These are phyloP conservation scores for Ceratocystis cacaofunesta DNA, from an alignment of 2,329 filamentous ascomycete genomes.

Conservation along the genomic window DNA sequence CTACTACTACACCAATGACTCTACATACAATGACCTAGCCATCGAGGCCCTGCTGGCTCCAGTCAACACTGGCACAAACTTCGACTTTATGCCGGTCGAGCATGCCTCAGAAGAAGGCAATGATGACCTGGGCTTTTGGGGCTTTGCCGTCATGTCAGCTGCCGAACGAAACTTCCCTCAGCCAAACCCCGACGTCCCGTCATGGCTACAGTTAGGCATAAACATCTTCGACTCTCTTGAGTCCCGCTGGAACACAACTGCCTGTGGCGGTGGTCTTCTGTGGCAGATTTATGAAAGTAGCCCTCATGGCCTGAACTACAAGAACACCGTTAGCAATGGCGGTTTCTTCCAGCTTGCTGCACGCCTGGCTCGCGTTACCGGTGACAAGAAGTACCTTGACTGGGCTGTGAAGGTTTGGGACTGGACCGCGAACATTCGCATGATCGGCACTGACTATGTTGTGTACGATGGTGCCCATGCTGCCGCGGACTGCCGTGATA, in stretches of 20 bases:
- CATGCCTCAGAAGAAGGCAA: conserved; percentile 51
- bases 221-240: conserved; percentile 61
- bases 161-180: conserved; percentile 54
- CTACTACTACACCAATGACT: conserved; percentile 49
- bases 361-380: conserved; percentile 54
- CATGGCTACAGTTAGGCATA: conserved; percentile 51
- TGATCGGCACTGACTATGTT: conserved; percentile 40
- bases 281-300: conserved; percentile 75
- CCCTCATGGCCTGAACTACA: conserved; percentile 61
- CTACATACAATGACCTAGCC: conserved; percentile 44
- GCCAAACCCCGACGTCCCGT: conserved; percentile 38
- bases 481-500: conserved; percentile 36
- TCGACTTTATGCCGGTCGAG: conserved; percentile 44
- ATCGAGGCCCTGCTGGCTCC: conserved; percentile 43
- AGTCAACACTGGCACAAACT: conserved; percentile 38
- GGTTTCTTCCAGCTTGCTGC: conserved; percentile 72
- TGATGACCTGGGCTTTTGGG: conserved; percentile 65
- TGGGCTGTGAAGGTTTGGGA: conserved; percentile 56
- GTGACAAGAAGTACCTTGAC: conserved; percentile 48
- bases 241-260: conserved; percentile 50
- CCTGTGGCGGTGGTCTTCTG: conserved; percentile 56
- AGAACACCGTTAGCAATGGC: conserved; percentile 63
- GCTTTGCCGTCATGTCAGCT: conserved; percentile 49
- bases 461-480: conserved; percentile 50
- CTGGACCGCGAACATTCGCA: conserved; percentile 42